A percentile compares a stretch with the other conserved stretches of the same genome.
These are phyloP conservation scores for Hortiboletus flavorubellus DNA, from an alignment of 768 basidiomycete species.

Conservation along the genomic window DNA sequence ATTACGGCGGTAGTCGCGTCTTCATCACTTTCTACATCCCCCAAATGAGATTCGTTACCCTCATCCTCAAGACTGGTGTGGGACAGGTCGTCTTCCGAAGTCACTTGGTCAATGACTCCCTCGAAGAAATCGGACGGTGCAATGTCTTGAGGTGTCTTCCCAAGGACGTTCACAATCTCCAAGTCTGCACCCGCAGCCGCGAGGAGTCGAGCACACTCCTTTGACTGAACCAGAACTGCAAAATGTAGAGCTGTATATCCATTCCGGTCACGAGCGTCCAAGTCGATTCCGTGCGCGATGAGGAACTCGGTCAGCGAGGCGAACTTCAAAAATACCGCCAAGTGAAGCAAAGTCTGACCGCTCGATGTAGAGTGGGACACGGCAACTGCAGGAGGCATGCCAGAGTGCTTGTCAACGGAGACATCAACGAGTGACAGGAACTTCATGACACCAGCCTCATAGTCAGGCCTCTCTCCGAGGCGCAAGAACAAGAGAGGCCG, in stretches of 20 bases:
- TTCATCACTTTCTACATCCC: constrained; percentile 67
- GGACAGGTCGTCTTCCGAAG: constrained; percentile 23
- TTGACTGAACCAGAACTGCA: constrained; percentile 64
- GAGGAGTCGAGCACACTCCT: constrained; percentile 61
- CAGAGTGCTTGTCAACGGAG: constrained; percentile 41
- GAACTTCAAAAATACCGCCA: constrained; percentile 79
- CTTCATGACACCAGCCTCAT: constrained; percentile 75
- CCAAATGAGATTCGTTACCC: constrained; percentile 62
- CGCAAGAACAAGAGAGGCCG: constrained; percentile 55
- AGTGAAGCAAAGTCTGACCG: constrained; percentile 87
- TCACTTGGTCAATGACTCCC: constrained; percentile 25
- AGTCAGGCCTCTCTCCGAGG: constrained; percentile 54
- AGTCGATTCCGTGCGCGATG: constrained; percentile 64
- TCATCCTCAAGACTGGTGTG: constrained; percentile 29
- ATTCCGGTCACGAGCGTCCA: constrained; percentile 84
- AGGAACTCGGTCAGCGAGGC: constrained; percentile 68
- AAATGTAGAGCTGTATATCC: constrained; percentile 91
- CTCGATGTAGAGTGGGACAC: constrained; percentile 68
- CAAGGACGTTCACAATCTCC: constrained; percentile 69
- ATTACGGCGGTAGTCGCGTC: constrained; percentile 36
- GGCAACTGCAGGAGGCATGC: constrained; percentile 47
- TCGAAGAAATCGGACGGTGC: constrained; percentile 45
- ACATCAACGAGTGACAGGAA: constrained; percentile 79
- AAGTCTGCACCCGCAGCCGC: constrained; percentile 78
- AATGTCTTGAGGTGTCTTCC: constrained; percentile 67